Percentiles rank a stretch among this genome's conserved stretches.
These are phyloP conservation scores for Magnusiomyces sp. DNA, from an alignment of 1,139 yeast genomes.

Conservation along the genomic window DNA sequence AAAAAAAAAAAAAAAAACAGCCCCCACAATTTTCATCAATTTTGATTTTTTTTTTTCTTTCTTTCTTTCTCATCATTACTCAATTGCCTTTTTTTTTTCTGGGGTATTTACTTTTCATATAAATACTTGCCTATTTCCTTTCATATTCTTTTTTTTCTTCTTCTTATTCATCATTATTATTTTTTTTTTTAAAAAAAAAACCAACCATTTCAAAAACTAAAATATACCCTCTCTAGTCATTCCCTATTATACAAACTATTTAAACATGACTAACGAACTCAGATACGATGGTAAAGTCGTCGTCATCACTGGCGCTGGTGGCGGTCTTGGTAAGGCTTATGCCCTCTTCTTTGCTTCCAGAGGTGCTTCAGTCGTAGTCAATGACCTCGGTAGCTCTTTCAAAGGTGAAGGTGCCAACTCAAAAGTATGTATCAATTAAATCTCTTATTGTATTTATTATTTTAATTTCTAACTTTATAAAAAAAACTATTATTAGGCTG, in stretches of 20 bases:
- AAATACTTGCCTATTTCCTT: neutral
- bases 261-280: slow-evolving; percentile 23
- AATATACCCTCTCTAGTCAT: neutral
- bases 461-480: neutral
- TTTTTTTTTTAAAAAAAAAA: no score
- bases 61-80: neutral
- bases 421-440: slow-evolving; percentile 6
- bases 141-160: no score
- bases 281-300: slow-evolving; percentile 75
- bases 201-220: no score
- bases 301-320: slow-evolving; percentile 94
- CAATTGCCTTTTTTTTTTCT: neutral
- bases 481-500: slow-evolving; percentile 41
- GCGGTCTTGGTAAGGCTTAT: slow-evolving; percentile 87
- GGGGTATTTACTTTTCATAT: neutral
- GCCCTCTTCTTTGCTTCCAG: slow-evolving; percentile 80
- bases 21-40: neutral
- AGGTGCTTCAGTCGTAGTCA: slow-evolving; percentile 89
- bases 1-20: neutral
- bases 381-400: slow-evolving; percentile 83
- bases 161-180: neutral
- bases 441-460: neutral
- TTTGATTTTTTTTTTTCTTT: neutral
- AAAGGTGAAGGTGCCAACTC: slow-evolving; percentile 43
- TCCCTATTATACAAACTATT: slow-evolving; percentile 1